phyloP scores from a whole-genome alignment of 371 early-diverging fungal species.

The Zopfochytrium polystomum region DNA sequence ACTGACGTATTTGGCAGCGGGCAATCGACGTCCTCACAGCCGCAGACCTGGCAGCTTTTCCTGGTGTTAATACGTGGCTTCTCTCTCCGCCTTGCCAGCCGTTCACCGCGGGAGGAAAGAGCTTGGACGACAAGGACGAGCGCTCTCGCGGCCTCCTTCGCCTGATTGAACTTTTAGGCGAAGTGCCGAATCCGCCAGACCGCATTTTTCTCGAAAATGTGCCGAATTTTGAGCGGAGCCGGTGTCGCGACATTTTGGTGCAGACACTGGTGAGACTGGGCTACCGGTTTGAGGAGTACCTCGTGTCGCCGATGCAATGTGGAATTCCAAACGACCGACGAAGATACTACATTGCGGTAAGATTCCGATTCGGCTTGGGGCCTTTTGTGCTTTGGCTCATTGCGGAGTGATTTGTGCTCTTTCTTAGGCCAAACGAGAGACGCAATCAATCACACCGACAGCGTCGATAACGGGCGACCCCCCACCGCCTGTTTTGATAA shows the following conservation, averaged over 20 bases:
- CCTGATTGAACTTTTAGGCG: slow-evolving; percentile 34
- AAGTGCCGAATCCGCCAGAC: slow-evolving; percentile 27
- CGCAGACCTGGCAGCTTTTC: slow-evolving; percentile 15
- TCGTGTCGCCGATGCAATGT: slow-evolving; percentile 44
- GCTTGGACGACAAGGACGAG: slow-evolving; percentile 45
- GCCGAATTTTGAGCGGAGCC: slow-evolving; percentile 46
- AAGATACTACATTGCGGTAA: slow-evolving; percentile 34
- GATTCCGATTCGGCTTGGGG: background rate
- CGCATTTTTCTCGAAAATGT: slow-evolving; percentile 56
- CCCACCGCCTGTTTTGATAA: no score
- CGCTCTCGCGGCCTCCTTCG: slow-evolving; percentile 45
- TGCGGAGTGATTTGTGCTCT: no score
- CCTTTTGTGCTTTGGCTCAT: no score
- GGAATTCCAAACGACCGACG: slow-evolving; percentile 35
- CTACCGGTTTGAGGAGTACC: slow-evolving; percentile 58
- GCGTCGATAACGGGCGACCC: no score
- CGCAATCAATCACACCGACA: no score
- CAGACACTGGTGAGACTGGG: slow-evolving; percentile 54
- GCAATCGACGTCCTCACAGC: slow-evolving; percentile 19
- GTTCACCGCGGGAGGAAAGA: slow-evolving; percentile 30
- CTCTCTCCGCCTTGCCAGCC: slow-evolving; percentile 73
- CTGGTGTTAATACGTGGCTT: slow-evolving; percentile 69
- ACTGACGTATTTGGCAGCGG: slow-evolving; percentile 4
- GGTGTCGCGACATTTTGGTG: slow-evolving; percentile 55
- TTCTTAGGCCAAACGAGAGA: no score